Percentiles rank a stretch among this genome's conserved stretches.
Evolutionary conservation across 2,329 filamentous ascomycete species (phyloP).

Genomic region (Alternaria solani): DNA sequence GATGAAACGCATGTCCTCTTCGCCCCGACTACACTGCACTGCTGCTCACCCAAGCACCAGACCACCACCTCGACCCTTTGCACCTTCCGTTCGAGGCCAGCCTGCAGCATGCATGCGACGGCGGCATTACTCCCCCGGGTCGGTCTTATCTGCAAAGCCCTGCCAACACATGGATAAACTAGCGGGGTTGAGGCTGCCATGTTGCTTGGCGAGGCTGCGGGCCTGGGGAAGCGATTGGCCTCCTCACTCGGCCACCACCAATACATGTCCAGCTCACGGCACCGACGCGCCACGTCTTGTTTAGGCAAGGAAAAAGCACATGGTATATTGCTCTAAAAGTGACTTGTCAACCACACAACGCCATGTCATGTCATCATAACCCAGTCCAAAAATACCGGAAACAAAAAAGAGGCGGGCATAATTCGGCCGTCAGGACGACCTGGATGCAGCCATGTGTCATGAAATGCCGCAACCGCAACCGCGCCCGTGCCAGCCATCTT

Average conservation of each 20-base stretch:
- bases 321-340: slow-evolving; percentile 31
- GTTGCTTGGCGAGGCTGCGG: slow-evolving; percentile 9
- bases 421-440: slow-evolving; percentile 9
- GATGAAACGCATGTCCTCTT: slow-evolving; percentile 10
- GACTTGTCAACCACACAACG: slow-evolving; percentile 10
- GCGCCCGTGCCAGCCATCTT: not conserved
- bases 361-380: slow-evolving; percentile 21
- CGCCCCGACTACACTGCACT: not conserved
- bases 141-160: slow-evolving; percentile 5
- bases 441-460: slow-evolving; percentile 15
- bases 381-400: not conserved
- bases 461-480: slow-evolving; percentile 17
- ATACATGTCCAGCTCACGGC: not conserved
- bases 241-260: not conserved
- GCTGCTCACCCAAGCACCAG: not conserved
- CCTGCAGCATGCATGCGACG: slow-evolving; percentile 2
- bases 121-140: slow-evolving; percentile 8
- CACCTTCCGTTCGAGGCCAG: slow-evolving; percentile 7
- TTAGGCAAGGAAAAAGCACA: slow-evolving; percentile 19
- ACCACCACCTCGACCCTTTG: not conserved
- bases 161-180: slow-evolving; percentile 21
- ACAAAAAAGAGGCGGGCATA: not conserved
- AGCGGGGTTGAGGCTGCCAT: slow-evolving; percentile 14
- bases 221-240: not conserved
- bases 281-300: not conserved